Evolutionary conservation across 306 rosid species (phyloP).

Genomic region (Gleditsia sinensis): DNA sequence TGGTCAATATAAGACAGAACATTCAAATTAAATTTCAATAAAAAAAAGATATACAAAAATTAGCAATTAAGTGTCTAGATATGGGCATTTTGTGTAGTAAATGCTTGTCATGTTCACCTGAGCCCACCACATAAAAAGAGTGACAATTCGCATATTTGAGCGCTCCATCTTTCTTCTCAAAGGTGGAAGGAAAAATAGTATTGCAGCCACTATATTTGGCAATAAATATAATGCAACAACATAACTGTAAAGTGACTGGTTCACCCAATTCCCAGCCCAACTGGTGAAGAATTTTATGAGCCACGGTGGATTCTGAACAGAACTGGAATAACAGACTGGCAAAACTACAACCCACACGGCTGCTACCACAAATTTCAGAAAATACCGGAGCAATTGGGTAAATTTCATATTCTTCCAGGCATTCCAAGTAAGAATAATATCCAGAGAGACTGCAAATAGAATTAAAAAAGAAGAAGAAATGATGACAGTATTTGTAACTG

Average conservation of each 20-base stretch:
- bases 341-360: conserved; percentile 88
- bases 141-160: conserved; percentile 69
- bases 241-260: conserved; percentile 70
- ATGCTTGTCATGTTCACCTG: conserved; percentile 64
- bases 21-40: conserved; percentile 19
- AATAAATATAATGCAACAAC: conserved; percentile 69
- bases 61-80: conserved; percentile 15
- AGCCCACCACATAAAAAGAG: conserved; percentile 98
- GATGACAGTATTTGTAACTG: background rate
- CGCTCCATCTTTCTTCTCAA: conserved; percentile 78
- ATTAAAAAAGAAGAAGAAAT: conserved; percentile 23
- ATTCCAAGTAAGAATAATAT: conserved; percentile 78
- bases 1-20: conserved; percentile 36
- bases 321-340: conserved; percentile 73
- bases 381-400: conserved; percentile 83
- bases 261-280: conserved; percentile 85
- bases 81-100: conserved; percentile 20
- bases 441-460: conserved; percentile 70
- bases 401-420: conserved; percentile 94
- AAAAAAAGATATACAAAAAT: background rate
- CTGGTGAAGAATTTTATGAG: conserved; percentile 73
- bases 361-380: conserved; percentile 83
- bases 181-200: conserved; percentile 91
- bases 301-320: conserved; percentile 76
- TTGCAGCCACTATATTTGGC: conserved; percentile 77